A percentile compares a stretch with the other conserved stretches of the same genome.
Evolutionary conservation across 768 basidiomycete genomes (phyloP).

Genomic region (Gymnopilus dilepis): DNA sequence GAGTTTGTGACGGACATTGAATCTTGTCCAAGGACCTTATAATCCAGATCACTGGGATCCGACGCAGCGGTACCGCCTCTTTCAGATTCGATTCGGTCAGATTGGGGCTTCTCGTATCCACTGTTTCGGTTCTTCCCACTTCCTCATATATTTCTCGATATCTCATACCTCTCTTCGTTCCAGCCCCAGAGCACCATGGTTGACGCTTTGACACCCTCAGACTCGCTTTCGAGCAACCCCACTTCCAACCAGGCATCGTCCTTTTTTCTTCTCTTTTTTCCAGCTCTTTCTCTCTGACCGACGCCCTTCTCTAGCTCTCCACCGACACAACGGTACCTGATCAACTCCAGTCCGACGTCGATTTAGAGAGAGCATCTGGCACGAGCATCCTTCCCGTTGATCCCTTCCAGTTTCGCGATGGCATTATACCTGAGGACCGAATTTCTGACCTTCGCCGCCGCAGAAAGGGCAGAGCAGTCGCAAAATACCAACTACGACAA

Average conservation of each 20-base stretch:
- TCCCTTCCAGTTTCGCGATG: constrained; percentile 70
- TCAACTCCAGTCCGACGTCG: constrained; percentile 49
- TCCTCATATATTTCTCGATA: constrained; percentile 28
- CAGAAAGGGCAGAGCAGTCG: constrained; percentile 66
- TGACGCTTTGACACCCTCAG: constrained; percentile 35
- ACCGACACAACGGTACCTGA: constrained; percentile 59
- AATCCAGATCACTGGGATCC: constrained; percentile 32
- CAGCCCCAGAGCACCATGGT: constrained; percentile 37
- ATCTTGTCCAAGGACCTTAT: constrained; percentile 6
- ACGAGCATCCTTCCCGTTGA: constrained; percentile 48
- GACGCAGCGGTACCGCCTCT: constrained; percentile 33
- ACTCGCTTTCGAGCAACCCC: constrained; percentile 34
- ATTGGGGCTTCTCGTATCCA: constrained; percentile 35
- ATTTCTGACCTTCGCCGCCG: constrained; percentile 65
- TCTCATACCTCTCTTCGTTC: constrained; percentile 31
- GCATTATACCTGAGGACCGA: constrained; percentile 64
- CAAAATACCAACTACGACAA: constrained; percentile 69
- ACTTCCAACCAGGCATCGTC: constrained; percentile 30
- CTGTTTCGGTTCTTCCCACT: constrained; percentile 47
- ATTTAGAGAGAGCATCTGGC: constrained; percentile 38
- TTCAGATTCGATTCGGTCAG: constrained; percentile 45
- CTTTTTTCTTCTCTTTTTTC: constrained; percentile 20
- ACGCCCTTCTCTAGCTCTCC: constrained; percentile 33
- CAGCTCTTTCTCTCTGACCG: constrained; percentile 21
- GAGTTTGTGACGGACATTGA: constrained; percentile 32